Base-by-base conservation (phyloP, 768 basidiomycete species). In the Boletus vinaceobasis region DNA sequence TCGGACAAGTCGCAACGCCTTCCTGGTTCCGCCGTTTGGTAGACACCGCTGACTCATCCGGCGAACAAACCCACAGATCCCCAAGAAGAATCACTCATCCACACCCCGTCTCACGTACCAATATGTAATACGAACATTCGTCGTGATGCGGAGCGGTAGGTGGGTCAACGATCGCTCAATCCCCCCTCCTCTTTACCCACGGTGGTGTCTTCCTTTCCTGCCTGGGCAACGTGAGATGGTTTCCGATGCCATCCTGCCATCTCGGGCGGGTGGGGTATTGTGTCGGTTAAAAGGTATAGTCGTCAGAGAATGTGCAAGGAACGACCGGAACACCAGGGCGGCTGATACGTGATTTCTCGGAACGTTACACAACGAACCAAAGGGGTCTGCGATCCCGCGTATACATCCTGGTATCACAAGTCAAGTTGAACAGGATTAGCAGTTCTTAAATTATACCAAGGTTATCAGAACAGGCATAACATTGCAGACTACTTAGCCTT, bases 401-500 rank as follows among this genome's bases (percentile, higher is more conserved):
- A 23, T 27, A 31, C 44, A 37, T 19, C 5, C 32, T 3, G 1
- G 23, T 2, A 33, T n/a, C 1, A 8, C 38, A 21, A 31, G 29
- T n/a, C 14, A 19, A 10, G n/a, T 31, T 10, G 19, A 21, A 21
- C 13, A 19, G 1, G 17, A 35, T 5, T 7, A 8, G 17, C 23
- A 23, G 2, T 43, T 23, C 26, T 29, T 27, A 5, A 33, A 49
- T 42, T 2, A 48, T 26, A 21, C 15, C 10, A 11, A 7, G 4
- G 6, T n/a, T 3, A 21, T 19, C 14, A 55, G 11, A n/a, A 40
- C n/a, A 2, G 8, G 11, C 8, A 10, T 6, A 9, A 7, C n/a
- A 17, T 21, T 9, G n/a, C 7, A 14, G 1, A 3, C 29, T 2
- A 40, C 47, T 63, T 52, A 59, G 10, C 76, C 72, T 83, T 87